Base-by-base conservation (phyloP, 225 moss, liverwort and hornwort species). In the Pseudoscleropodium purum region DNA sequence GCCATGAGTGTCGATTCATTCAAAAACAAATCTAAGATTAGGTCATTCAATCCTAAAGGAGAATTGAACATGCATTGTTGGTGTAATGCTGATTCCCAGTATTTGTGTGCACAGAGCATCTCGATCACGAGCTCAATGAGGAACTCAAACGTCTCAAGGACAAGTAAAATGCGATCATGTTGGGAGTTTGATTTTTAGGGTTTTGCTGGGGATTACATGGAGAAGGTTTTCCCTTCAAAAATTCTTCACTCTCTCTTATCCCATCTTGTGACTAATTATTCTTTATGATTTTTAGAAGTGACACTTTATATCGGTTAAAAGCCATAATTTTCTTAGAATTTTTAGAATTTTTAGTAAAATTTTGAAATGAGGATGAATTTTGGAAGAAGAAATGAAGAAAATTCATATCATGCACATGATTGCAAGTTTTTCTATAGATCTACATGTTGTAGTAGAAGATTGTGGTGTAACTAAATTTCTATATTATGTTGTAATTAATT, bases 141-240 rank as follows among this genome's bases (percentile, higher is more conserved):
- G 62, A 91, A 54, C 37, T 85, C 81, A 85, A 88, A 27, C 82
- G 82, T 86, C 70, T 64, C 5, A 91, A 90, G 63, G 90, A 88
- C 33, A 67, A 93, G 9, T 88, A 10, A 36, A 70, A 34, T 79
- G 78, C 25, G 45, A 21, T 54, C 16, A 16, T 14, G 9, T 41
- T 41, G 21, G 62, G 41, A 15, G 41, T 45, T 84, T 29, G 72
- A 7, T 11, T 75, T 63, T 65, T 64, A 63, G 51, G 75, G 74
- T 51, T 88, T 47, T 6, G 43, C 2, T 18, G 1, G 2, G 15
- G 59, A 29, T 37, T 81, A 10, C 47, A 47, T 47, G 36, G 1
- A 10, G 24, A 56, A 10, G 13, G 23, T 13, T 77, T 36, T 36
- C 8, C 6, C 54, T 57, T 57, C 57, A 29, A 26, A 26, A 27